These are phyloP conservation scores for Rhizopogon sp. DNA, from an alignment of 768 basidiomycete species.

Conservation along the genomic window DNA sequence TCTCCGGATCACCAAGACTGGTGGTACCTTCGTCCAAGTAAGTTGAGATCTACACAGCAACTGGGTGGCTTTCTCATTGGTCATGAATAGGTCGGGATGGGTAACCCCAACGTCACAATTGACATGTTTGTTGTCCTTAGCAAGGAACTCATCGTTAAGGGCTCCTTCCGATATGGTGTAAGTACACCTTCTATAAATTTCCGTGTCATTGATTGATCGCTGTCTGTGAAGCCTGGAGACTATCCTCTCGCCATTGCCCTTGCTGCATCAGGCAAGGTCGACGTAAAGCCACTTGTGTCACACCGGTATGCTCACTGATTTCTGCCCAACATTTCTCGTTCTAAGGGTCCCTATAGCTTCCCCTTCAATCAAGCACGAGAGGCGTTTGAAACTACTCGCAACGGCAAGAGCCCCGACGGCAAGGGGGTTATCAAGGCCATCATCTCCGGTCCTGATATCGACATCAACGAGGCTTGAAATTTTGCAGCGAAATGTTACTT, in stretches of 20 bases:
- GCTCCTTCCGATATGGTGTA: constrained; percentile 90
- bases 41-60: constrained; percentile 1
- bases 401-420: constrained; percentile 81
- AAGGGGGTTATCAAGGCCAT: constrained; percentile 86
- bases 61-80: background rate
- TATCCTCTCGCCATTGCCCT: constrained; percentile 84
- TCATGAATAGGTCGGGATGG: constrained; percentile 74
- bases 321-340: background rate
- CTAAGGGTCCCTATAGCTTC: constrained; percentile 41
- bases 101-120: constrained; percentile 67
- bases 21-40: constrained; percentile 73
- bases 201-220: background rate
- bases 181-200: constrained; percentile 14
- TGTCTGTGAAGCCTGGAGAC: constrained; percentile 59
- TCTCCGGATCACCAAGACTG: constrained; percentile 66
- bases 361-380: constrained; percentile 69
- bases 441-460: constrained; percentile 74
- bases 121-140: constrained; percentile 64
- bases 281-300: constrained; percentile 85
- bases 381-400: constrained; percentile 79
- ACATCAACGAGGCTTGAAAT: constrained; percentile 34
- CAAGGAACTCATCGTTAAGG: constrained; percentile 80
- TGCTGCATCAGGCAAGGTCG: constrained; percentile 74
- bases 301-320: constrained; percentile 54
- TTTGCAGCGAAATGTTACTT: background rate